Evolutionary conservation across 1,284 basidiomycete species (phyloP).

Genomic region (Cryptococcus sp.): DNA sequence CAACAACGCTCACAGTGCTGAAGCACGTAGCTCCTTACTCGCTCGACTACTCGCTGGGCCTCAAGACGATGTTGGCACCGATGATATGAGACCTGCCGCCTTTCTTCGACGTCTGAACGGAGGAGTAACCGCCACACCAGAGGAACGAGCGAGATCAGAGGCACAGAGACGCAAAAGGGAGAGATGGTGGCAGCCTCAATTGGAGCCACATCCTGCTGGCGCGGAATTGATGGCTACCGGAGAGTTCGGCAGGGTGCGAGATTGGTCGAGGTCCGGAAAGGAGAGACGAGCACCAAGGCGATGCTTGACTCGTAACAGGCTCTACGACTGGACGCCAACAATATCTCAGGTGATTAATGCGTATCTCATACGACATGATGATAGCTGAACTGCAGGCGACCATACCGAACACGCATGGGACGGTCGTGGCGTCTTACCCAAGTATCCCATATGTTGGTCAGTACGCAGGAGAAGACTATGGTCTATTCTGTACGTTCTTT

Average conservation of each 20-base stretch:
- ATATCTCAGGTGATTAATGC: slow-evolving; percentile 1
- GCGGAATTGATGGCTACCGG: slow-evolving; percentile 68
- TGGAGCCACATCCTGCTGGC: slow-evolving; percentile 66
- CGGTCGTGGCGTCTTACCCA: slow-evolving; percentile 75
- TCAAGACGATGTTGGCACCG: background rate
- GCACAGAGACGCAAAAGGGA: slow-evolving; percentile 15
- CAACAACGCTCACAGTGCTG: slow-evolving; percentile 8
- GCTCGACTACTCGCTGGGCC: slow-evolving; percentile 19
- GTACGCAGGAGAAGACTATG: slow-evolving; percentile 58
- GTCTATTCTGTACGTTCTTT: slow-evolving; percentile 28
- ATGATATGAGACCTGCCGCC: background rate
- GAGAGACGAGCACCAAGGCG: slow-evolving; percentile 3
- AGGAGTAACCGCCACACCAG: slow-evolving; percentile 6
- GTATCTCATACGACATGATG: background rate
- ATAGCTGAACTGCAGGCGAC: slow-evolving; percentile 54
- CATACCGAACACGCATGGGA: slow-evolving; percentile 81
- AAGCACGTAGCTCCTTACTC: slow-evolving; percentile 17
- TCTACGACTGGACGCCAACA: background rate
- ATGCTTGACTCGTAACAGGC: slow-evolving; percentile 10
- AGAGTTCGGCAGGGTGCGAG: slow-evolving; percentile 66
- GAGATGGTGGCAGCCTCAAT: slow-evolving; percentile 51
- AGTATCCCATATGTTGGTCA: slow-evolving; percentile 89
- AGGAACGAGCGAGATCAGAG: slow-evolving; percentile 10
- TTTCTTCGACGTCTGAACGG: background rate
- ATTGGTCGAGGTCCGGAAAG: slow-evolving; percentile 13